Conservation (phyloP, 2,329 filamentous ascomycete species). For the Pseudogymnoascus sp. region DNA sequence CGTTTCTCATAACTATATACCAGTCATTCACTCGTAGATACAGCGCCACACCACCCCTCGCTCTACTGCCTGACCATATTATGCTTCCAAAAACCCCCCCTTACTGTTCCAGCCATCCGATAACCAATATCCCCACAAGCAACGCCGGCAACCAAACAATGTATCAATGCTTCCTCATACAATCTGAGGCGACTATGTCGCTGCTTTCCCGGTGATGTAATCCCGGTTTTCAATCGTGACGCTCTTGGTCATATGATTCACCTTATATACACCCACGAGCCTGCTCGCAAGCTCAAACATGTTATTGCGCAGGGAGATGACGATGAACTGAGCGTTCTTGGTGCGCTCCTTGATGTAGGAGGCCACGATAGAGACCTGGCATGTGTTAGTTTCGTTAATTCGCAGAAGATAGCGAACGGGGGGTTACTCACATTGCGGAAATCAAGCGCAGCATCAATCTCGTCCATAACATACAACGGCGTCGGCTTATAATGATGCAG, state of each 20-base stretch:
- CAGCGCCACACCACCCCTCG: not conserved
- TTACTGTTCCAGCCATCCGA: not conserved
- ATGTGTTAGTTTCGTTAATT: constrained; percentile 9
- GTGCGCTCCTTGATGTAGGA: constrained; percentile 99
- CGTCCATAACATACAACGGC: constrained; percentile 97
- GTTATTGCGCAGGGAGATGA: constrained; percentile 96
- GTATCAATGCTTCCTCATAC: not conserved
- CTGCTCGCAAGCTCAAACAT: constrained; percentile 99
- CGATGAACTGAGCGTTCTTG: constrained; percentile 98
- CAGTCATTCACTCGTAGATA: constrained; percentile 8
- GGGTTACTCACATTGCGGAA: constrained; percentile 79
- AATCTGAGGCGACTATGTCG: not conserved
- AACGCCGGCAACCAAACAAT: not conserved
- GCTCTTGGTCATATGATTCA: constrained; percentile 97
- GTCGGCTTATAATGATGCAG: constrained; percentile 97
- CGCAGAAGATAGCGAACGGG: constrained; percentile 1
- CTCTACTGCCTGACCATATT: not conserved
- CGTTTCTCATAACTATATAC: constrained; percentile 8
- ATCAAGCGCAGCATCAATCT: constrained; percentile 96
- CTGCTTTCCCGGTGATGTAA: constrained; percentile 43
- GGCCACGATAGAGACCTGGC: constrained; percentile 87
- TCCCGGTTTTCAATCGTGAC: constrained; percentile 82
- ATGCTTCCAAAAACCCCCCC: not conserved
- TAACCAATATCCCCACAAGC: not conserved
- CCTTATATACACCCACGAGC: constrained; percentile 96